These are phyloP conservation scores for Glarea lozoyensis DNA, from an alignment of 495 filamentous ascomycete genomes.

Conservation along the genomic window DNA sequence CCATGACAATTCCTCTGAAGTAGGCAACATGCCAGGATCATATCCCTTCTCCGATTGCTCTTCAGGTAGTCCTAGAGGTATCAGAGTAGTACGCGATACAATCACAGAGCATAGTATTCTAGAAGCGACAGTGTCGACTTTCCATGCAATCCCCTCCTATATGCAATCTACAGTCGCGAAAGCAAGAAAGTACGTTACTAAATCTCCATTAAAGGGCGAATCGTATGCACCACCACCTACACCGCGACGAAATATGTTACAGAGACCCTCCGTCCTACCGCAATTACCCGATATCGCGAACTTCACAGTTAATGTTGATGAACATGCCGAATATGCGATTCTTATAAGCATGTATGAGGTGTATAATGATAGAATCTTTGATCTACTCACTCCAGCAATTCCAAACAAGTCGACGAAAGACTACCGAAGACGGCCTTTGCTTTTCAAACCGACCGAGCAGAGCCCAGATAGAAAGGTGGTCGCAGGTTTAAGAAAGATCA, in stretches of 20 bases:
- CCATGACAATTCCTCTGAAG: constrained; percentile 19
- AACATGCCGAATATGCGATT: constrained; percentile 75
- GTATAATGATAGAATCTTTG: constrained; percentile 97
- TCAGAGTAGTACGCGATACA: constrained; percentile 11
- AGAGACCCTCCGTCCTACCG: constrained; percentile 56
- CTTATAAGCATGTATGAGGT: constrained; percentile 98
- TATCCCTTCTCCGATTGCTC: constrained; percentile 10
- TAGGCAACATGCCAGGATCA: no score
- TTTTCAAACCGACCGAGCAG: constrained; percentile 82
- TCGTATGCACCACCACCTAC: constrained; percentile 18
- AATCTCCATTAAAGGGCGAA: constrained; percentile 22
- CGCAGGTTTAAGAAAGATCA: constrained; percentile 81
- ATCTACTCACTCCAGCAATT: constrained; percentile 60
- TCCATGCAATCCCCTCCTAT: constrained; percentile 16
- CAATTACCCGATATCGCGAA: constrained; percentile 66
- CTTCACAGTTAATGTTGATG: constrained; percentile 56
- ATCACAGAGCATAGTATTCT: constrained; percentile 7
- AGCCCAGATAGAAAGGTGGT: constrained; percentile 86
- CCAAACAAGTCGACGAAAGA: constrained; percentile 51
- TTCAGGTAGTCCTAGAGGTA: constrained; percentile 17
- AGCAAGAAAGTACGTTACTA: constrained; percentile 17
- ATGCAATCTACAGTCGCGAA: constrained; percentile 19
- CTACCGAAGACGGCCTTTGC: constrained; percentile 58
- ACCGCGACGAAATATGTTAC: constrained; percentile 33
- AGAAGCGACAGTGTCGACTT: constrained; percentile 3